Percentiles rank a stretch among this genome's conserved stretches.
These are phyloP conservation scores for Camelina laxa DNA, from an alignment of 345 rosid genomes.

Conservation along the genomic window DNA sequence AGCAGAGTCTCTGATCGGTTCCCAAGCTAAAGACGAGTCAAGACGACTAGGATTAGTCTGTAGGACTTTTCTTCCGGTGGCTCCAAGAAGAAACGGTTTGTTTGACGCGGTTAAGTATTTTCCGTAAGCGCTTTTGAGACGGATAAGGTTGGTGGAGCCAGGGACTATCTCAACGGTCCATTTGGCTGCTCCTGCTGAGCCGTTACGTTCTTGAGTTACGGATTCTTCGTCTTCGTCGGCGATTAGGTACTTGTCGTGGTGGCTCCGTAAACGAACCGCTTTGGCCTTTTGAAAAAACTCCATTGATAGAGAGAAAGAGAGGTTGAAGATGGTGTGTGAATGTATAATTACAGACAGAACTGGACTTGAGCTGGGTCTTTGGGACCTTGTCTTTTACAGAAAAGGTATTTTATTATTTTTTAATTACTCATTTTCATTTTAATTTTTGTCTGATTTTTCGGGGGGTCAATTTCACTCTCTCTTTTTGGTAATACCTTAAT, in stretches of 20 bases:
- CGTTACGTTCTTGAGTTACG: slow-evolving; percentile 71
- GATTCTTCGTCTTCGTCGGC: slow-evolving; percentile 82
- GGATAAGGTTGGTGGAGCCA: slow-evolving; percentile 55
- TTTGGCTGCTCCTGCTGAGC: slow-evolving; percentile 57
- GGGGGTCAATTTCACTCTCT: not conserved
- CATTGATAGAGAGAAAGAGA: slow-evolving; percentile 48
- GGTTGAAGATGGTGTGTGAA: slow-evolving; percentile 29
- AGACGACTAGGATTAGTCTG: slow-evolving; percentile 63
- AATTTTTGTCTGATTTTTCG: not conserved
- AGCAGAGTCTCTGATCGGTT: slow-evolving; percentile 62
- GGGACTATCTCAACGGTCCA: slow-evolving; percentile 73
- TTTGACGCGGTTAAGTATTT: slow-evolving; percentile 85
- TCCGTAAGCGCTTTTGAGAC: slow-evolving; percentile 70
- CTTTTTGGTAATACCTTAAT: not conserved
- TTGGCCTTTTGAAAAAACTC: slow-evolving; percentile 75
- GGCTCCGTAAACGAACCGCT: slow-evolving; percentile 75
- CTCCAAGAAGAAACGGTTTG: slow-evolving; percentile 76
- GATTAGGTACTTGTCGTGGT: slow-evolving; percentile 74
- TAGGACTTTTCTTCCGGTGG: slow-evolving; percentile 71
- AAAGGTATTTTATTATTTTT: slow-evolving; percentile 5
- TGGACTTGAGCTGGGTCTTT: slow-evolving; percentile 4
- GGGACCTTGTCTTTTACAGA: slow-evolving; percentile 33
- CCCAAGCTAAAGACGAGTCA: slow-evolving; percentile 76
- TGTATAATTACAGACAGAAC: slow-evolving; percentile 29
- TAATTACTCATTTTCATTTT: not conserved